Conservation (phyloP, 768 basidiomycete species). For the Termitomyces sp. region DNA sequence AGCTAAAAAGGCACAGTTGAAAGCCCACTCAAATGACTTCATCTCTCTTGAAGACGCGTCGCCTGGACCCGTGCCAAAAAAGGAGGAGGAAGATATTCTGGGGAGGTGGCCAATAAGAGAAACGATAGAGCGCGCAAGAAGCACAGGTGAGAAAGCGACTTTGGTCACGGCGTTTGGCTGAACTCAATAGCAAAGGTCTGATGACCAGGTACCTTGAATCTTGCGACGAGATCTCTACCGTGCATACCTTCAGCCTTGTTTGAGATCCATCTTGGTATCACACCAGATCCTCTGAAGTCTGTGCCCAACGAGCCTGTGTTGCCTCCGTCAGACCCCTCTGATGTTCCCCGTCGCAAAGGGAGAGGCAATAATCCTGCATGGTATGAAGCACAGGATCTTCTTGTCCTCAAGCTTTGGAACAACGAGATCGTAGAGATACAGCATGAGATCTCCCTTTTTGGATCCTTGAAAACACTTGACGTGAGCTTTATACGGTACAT, state of each 20-base stretch:
- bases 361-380: conserved; percentile 55
- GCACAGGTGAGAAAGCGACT: conserved; percentile 55
- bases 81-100: conserved; percentile 48
- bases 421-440: conserved; percentile 80
- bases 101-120: conserved; percentile 69
- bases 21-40: conserved; percentile 29
- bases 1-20: conserved; percentile 56
- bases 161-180: conserved; percentile 27
- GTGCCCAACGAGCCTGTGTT: conserved; percentile 58
- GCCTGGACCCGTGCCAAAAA: conserved; percentile 27
- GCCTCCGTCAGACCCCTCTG: conserved; percentile 32
- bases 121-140: conserved; percentile 73
- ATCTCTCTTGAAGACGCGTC: conserved; percentile 46
- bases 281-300: conserved; percentile 62
- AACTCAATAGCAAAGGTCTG: conserved; percentile 43
- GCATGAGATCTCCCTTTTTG: conserved; percentile 80
- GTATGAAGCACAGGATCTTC: conserved; percentile 81
- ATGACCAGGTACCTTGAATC: conserved; percentile 64
- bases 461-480: conserved; percentile 75
- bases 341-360: conserved; percentile 33
- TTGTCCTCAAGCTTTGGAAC: conserved; percentile 72
- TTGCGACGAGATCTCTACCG: conserved; percentile 66
- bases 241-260: conserved; percentile 78
- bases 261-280: conserved; percentile 75
- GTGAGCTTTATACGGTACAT: conserved; percentile 38